Base-by-base conservation (phyloP, 2,329 filamentous ascomycete genomes). In the Rugonectria rugulosa region DNA sequence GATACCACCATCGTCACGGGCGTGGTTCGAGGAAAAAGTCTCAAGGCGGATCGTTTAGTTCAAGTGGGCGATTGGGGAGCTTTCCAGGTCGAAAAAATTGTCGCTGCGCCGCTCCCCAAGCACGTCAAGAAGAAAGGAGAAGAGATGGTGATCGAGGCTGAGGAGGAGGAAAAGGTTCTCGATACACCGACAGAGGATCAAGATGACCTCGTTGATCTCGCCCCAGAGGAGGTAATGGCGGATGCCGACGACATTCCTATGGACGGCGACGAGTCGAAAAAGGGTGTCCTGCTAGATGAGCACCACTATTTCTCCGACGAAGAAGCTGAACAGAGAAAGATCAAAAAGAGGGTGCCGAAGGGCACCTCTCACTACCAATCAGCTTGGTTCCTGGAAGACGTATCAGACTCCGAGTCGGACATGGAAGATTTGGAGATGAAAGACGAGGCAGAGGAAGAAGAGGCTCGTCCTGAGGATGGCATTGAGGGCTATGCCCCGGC, bases 221-320 rank as follows among this genome's bases (percentile, higher is more conserved):
- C 95, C 0, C 94, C 93, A 0, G 94, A 98, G 71, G 92, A 94
- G 67, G 83, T 88, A 3, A 79, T 85, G 55, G 95, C 97, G 91
- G 73, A 81, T 19, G 75, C 73, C 23, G 75, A 77, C 19, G 76
- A 77, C 14, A 75, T 73, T 60, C 71, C 71, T 24, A 71, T 74
- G 66, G 62, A 55, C 6, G 64, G 64, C 4, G 77, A 79, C 2
- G 77, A 79, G 2, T 79, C 82, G 37, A 88, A 88, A 70, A 96
- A 94, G 75, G 95, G 94, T 61, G 95, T 99, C 1, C 78, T 99
- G 34, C 81, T 99, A 9, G 95, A 99, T 64, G 94, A 98, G 63
- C 94, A 99, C 72, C 94, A 98, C 72, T 99, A 99, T 74, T 99
- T 98, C 70, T 93, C 93, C 0, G 94, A 98, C 37, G 92, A 81